phyloP scores from a whole-genome alignment of 179 eudicot species.

The Drosera spatulata region DNA sequence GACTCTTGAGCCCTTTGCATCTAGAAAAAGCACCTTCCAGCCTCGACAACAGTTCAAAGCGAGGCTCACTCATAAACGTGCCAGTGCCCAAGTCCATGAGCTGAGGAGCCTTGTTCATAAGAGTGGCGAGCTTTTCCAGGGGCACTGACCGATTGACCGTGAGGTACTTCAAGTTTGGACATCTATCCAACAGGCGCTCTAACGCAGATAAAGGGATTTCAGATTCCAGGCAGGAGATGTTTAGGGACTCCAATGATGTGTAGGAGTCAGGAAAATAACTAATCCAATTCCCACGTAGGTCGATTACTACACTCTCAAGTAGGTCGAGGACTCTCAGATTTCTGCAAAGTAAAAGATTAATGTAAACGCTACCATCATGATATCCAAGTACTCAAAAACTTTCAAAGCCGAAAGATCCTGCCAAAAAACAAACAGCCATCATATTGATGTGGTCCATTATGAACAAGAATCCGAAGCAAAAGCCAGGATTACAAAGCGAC shows the following conservation, averaged over 20 bases:
- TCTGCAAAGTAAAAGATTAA: constrained; percentile 12
- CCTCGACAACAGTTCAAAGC: constrained; percentile 31
- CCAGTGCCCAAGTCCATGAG: constrained; percentile 55
- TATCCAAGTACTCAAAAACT: too few relatives aligned
- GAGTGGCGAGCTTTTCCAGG: constrained; percentile 40
- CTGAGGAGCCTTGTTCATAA: constrained; percentile 43
- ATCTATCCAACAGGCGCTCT: constrained; percentile 48
- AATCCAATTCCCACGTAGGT: constrained; percentile 52
- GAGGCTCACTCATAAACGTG: constrained; percentile 36
- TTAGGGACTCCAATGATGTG: constrained; percentile 49
- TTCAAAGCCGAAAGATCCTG: too few relatives aligned
- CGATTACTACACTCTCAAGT: constrained; percentile 55
- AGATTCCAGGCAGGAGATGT: constrained; percentile 45
- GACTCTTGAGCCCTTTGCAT: constrained; percentile 41
- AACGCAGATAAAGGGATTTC: constrained; percentile 47
- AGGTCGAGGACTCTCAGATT: constrained; percentile 45
- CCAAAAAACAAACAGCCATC: too few relatives aligned
- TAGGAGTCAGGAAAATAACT: constrained; percentile 50
- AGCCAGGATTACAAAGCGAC: too few relatives aligned
- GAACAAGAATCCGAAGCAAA: too few relatives aligned
- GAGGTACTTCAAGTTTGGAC: constrained; percentile 40
- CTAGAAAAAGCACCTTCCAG: constrained; percentile 32
- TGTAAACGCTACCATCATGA: too few relatives aligned
- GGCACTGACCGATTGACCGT: constrained; percentile 54
- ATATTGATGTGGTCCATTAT: too few relatives aligned